These are phyloP conservation scores for Taphrina confusa DNA, from an alignment of 1,139 yeast species.

Conservation along the genomic window DNA sequence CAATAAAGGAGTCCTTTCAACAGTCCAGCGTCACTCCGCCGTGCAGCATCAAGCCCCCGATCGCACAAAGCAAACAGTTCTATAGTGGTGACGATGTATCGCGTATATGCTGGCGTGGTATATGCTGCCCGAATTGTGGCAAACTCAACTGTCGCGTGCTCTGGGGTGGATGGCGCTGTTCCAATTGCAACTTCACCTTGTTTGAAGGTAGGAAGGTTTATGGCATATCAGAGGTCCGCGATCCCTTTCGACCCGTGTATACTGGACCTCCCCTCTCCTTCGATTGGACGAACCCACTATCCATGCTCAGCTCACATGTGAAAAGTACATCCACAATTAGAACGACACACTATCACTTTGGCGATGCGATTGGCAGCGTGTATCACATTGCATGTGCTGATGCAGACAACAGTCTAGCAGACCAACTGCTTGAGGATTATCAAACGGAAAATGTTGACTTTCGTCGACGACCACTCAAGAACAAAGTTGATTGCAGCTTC, in stretches of 20 bases:
- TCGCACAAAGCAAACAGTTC: background rate
- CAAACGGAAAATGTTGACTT: conserved; percentile 13
- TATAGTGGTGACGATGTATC: conserved; percentile 8
- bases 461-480: conserved; percentile 20
- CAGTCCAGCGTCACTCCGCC: background rate
- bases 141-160: conserved; percentile 15
- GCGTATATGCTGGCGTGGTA: conserved; percentile 6
- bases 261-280: conserved; percentile 3
- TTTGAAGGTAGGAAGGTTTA: background rate
- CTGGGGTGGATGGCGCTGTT: conserved; percentile 31
- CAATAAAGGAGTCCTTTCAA: background rate
- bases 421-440: conserved; percentile 14
- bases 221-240: conserved; percentile 1
- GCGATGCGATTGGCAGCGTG: conserved; percentile 2
- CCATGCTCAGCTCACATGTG: background rate
- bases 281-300: background rate
- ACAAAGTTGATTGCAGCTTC: background rate
- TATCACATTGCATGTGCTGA: conserved; percentile 19
- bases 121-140: conserved; percentile 31
- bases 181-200: background rate
- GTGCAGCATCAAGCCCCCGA: background rate
- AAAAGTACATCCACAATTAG: background rate
- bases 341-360: background rate
- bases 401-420: conserved; percentile 1
- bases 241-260: conserved; percentile 2